These are phyloP conservation scores for Rubia balearica DNA, from an alignment of 305 asterid species.

Conservation along the genomic window DNA sequence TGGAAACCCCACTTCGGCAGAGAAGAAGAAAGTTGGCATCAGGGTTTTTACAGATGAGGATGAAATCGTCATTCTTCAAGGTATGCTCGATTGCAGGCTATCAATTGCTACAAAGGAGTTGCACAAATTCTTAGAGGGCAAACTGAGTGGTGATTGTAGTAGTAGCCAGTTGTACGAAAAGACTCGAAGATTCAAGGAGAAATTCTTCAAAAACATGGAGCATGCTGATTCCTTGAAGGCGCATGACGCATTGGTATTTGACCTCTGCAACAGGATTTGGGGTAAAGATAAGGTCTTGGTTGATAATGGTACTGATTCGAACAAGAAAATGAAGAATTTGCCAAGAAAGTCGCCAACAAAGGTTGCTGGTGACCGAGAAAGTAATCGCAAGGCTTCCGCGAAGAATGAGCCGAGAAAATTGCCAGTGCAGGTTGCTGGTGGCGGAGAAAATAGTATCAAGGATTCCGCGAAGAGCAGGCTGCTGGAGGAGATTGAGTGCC, in stretches of 20 bases:
- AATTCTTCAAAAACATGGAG: constrained; percentile 31
- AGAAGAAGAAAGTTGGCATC: background rate
- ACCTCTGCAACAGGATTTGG: constrained; percentile 12
- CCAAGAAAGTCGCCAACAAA: background rate
- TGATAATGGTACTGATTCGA: background rate
- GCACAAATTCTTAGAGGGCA: constrained; percentile 10
- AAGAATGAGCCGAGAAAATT: background rate
- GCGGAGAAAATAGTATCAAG: background rate
- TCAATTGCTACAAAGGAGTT: background rate
- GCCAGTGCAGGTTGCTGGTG: background rate
- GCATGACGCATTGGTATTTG: constrained; percentile 31
- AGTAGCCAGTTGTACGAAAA: constrained; percentile 41
- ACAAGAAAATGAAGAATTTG: background rate
- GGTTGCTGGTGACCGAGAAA: background rate
- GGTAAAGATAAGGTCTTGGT: background rate
- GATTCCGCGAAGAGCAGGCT: background rate
- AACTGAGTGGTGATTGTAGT: constrained; percentile 27
- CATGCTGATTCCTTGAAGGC: constrained; percentile 38
- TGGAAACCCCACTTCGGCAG: background rate
- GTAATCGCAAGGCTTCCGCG: background rate
- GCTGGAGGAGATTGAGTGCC: background rate
- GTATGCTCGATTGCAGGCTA: background rate
- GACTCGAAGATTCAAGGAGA: constrained; percentile 41
- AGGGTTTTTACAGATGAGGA: background rate
- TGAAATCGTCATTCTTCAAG: background rate